Conservation (phyloP, 75 land plant genomes). For the Ceratopteris richardii region DNA sequence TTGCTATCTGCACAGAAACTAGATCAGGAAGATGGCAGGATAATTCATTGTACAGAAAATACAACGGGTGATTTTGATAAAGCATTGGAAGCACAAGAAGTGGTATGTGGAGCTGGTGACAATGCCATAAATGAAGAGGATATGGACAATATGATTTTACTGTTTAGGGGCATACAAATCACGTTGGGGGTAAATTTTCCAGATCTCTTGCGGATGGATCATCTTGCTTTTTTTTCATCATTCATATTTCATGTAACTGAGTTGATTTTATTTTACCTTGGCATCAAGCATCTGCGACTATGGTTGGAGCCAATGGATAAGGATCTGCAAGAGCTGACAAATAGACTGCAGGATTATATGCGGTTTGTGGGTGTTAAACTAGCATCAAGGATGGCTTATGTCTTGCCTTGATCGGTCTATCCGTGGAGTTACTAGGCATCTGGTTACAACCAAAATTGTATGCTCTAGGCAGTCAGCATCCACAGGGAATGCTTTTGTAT, state of each 20-base stretch:
- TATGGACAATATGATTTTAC: neutral
- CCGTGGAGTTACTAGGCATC: no score
- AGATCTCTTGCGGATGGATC: no score
- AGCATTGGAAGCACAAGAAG: no score
- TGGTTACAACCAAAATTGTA: no score
- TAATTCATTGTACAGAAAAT: neutral
- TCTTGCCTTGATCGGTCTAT: neutral
- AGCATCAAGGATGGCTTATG: conserved; percentile 23
- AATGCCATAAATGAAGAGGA: neutral
- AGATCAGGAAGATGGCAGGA: neutral
- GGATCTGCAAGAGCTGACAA: conserved; percentile 4
- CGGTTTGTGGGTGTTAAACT: conserved; percentile 14
- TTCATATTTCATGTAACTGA: neutral
- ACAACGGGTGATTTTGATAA: no score
- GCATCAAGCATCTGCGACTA: neutral
- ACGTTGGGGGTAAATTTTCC: neutral
- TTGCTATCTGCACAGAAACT: neutral
- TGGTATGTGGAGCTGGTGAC: neutral
- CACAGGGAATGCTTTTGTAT: no score
- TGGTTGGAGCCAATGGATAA: neutral
- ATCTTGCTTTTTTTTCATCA: neutral
- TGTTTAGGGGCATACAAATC: neutral
- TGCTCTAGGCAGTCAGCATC: no score
- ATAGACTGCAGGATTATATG: conserved; percentile 9
- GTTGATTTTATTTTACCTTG: neutral